Percentiles rank a stretch among this genome's conserved stretches.
These are phyloP conservation scores for Acacia melanoxylon DNA, from an alignment of 306 rosid species.

Conservation along the genomic window DNA sequence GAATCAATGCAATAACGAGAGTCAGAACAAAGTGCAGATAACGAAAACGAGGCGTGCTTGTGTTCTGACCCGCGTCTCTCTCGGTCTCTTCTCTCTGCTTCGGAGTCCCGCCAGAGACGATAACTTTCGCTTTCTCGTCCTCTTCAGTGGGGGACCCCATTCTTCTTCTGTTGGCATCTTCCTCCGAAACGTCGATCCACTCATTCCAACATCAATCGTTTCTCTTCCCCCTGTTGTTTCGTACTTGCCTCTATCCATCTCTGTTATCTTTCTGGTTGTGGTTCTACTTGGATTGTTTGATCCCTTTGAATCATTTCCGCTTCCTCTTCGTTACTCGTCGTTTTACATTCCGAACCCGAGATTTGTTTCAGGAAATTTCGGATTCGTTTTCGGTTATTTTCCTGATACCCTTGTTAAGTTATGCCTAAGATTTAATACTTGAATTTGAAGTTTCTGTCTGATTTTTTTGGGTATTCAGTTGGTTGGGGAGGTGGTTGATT, in stretches of 20 bases:
- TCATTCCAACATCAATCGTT: slow-evolving; percentile 1
- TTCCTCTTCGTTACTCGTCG: neutral
- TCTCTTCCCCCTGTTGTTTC: neutral
- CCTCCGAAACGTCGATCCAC: slow-evolving; percentile 30
- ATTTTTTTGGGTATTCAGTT: neutral
- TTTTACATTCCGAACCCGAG: neutral
- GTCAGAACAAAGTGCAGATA: neutral
- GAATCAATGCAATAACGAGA: neutral
- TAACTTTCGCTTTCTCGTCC: neutral
- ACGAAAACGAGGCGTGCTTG: neutral
- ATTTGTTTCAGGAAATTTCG: slow-evolving; percentile 7
- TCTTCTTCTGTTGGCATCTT: slow-evolving; percentile 11
- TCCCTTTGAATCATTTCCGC: slow-evolving; percentile 1
- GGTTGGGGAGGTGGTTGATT: slow-evolving; percentile 2
- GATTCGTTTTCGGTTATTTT: neutral
- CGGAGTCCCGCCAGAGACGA: neutral
- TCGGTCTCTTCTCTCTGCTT: neutral
- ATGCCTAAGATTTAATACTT: neutral
- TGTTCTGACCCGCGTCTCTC: neutral
- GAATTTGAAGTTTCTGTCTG: neutral
- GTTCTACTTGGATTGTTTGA: neutral
- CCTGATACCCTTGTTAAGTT: neutral
- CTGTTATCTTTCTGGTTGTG: neutral
- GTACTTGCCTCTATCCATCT: neutral
- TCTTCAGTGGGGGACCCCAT: neutral